A percentile compares a stretch with the other conserved stretches of the same genome.
phyloP scores from a whole-genome alignment of 169 alveolate genomes.

The Cystoisospora suis region DNA sequence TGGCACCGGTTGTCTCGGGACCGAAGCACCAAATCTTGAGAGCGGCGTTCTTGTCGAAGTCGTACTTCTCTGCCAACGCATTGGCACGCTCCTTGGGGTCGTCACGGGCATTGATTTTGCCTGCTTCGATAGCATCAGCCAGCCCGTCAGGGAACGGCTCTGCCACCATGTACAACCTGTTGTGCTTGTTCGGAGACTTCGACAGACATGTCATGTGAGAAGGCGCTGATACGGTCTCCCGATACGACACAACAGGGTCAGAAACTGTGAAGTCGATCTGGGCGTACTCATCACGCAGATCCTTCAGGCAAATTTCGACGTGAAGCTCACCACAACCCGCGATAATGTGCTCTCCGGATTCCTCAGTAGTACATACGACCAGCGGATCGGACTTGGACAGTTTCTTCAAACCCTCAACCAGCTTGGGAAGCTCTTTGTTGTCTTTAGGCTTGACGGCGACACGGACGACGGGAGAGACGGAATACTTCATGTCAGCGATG shows the following conservation, averaged over 20 bases:
- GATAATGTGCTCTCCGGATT: conserved; percentile 98
- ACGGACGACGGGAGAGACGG: conserved; percentile 99
- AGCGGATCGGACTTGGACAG: conserved; percentile 98
- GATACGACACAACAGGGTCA: conserved; percentile 99
- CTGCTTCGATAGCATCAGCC: conserved; percentile 95
- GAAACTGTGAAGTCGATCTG: conserved; percentile 96
- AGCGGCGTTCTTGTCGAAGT: conserved; percentile 98
- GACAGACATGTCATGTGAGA: conserved; percentile 94
- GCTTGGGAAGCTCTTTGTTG: conserved; percentile 97
- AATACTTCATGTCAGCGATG: conserved; percentile 98
- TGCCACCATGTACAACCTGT: conserved; percentile 96
- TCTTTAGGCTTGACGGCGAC: conserved; percentile 99
- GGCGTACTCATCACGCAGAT: conserved; percentile 98
- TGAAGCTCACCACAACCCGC: conserved; percentile 99
- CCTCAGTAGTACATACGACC: conserved; percentile 97
- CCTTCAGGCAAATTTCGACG: conserved; percentile 98
- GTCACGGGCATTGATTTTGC: conserved; percentile 90
- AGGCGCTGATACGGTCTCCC: conserved; percentile 96
- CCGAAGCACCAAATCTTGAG: conserved; percentile 99
- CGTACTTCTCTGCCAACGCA: conserved; percentile 92
- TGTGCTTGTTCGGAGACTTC: conserved; percentile 99
- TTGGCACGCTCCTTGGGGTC: conserved; percentile 96
- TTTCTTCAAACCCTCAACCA: conserved; percentile 98
- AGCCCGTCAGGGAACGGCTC: conserved; percentile 97
- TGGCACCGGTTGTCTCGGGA: conserved; percentile 98